Evolutionary conservation across 345 rosid genomes (phyloP).

Genomic region (Geranium brycei): DNA sequence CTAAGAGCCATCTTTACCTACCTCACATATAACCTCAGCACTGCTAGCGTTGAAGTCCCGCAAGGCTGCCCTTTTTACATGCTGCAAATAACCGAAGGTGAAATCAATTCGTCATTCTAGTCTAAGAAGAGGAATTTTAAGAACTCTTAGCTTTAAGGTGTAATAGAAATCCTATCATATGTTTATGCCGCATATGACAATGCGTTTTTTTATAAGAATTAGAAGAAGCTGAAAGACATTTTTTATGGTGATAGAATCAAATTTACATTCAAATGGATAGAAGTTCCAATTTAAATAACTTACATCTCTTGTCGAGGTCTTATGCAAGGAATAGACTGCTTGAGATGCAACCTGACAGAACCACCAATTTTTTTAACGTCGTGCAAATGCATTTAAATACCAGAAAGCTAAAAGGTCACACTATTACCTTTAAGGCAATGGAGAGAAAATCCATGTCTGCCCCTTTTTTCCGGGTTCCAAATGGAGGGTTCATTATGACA

Average conservation of each 20-base stretch:
- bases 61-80: conserved; percentile 59
- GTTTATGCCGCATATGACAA: too few relatives aligned
- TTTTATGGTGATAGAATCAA: background rate
- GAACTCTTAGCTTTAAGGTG: too few relatives aligned
- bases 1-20: conserved; percentile 12
- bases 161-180: too few relatives aligned
- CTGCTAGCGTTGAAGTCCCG: conserved; percentile 61
- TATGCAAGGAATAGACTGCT: conserved; percentile 95
- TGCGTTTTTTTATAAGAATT: too few relatives aligned
- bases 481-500: conserved; percentile 91
- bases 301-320: conserved; percentile 95
- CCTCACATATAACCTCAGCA: conserved; percentile 93
- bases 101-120: too few relatives aligned
- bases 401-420: background rate
- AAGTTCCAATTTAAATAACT: conserved; percentile 12
- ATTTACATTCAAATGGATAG: background rate
- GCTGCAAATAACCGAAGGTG: conserved; percentile 27
- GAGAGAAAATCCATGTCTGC: conserved; percentile 79
- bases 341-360: conserved; percentile 52
- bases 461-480: conserved; percentile 83
- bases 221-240: conserved; percentile 5
- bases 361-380: background rate
- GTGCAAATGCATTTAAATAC: conserved; percentile 4
- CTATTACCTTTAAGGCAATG: conserved; percentile 53
- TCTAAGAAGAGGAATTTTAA: too few relatives aligned